These are phyloP conservation scores for Cucurbita argyrosperma DNA, from an alignment of 306 rosid genomes.

Conservation along the genomic window DNA sequence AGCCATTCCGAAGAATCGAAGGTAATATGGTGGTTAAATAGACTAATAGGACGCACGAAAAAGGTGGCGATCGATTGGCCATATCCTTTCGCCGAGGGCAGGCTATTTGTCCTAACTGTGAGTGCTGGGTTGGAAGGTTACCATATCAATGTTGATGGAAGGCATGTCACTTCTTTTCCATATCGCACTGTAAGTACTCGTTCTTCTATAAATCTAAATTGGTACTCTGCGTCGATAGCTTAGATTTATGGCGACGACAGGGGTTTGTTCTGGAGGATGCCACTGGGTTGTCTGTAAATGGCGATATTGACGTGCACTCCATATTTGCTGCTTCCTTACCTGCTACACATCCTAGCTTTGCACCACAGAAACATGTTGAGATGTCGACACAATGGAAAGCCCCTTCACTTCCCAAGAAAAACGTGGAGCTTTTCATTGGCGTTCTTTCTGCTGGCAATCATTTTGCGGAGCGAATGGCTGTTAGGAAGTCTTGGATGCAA, in stretches of 20 bases:
- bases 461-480: conserved; percentile 94
- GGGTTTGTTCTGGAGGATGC: conserved; percentile 97
- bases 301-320: conserved; percentile 76
- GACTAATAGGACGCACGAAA: conserved; percentile 68
- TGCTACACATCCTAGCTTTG: conserved; percentile 82
- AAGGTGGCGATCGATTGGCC: conserved; percentile 79
- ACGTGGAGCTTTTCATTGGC: conserved; percentile 69
- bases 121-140: conserved; percentile 95
- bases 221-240: background rate
- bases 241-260: conserved; percentile 23
- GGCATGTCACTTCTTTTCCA: conserved; percentile 80
- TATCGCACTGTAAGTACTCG: conserved; percentile 67
- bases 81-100: conserved; percentile 79
- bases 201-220: background rate
- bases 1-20: conserved; percentile 64
- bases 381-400: conserved; percentile 66
- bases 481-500: conserved; percentile 98
- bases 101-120: conserved; percentile 67
- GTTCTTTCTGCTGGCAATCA: conserved; percentile 94
- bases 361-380: conserved; percentile 75
- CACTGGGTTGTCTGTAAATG: conserved; percentile 71
- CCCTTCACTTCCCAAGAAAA: conserved; percentile 30
- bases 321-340: conserved; percentile 74
- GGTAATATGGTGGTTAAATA: conserved; percentile 81
- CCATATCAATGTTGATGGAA: conserved; percentile 78